Evolutionary conservation across 2,329 filamentous ascomycete genomes (phyloP), one percentile per base, ranked within the genome.

Genomic region (Botryotinia globosa): DNA sequence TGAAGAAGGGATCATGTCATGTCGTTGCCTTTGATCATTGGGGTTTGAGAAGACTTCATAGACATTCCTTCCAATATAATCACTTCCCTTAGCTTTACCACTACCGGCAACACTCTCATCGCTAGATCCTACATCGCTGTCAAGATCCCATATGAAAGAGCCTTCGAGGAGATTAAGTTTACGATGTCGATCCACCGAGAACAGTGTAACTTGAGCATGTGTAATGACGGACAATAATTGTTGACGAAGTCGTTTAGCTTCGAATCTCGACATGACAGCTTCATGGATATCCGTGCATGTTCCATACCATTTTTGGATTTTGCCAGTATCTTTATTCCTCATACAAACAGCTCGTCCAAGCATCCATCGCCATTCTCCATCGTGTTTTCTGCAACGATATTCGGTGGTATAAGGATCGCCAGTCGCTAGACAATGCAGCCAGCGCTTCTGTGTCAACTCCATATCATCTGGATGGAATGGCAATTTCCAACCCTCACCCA

Each of bases 211-310:
- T 71, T 90, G 88, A 0, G 92, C 90, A 77, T 94, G 91, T 51
- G 90, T 87, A 72, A 94, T 90, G 39, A 94, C 92, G 74, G 89
- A 91, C 14, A 90, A 84, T 0, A 95, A 84, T 78, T 94, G 91
- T 77, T 91, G 88, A n/a, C 89, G 78, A 29, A 87, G 91, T 73
- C 89, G 86, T 74, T 88, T 89, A 25, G 90, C 90, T 66, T 86
- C 86, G 74, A 91, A 85, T 73, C 91, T 89, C 22, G 90, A 87
- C 78, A 92, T 86, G 4, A 94, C 90, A 61, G 89, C 85, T 74
- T 94, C 91, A 78, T 94, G 90, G 29, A 94, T 91, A 75, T 95
- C 92, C 20, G 92, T 94, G 77, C 90, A 94, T 1, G 91, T 94
- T 25, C 91, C 92, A 77, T 92, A 93, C 92, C 92, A 94, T 79